Evolutionary conservation across 2,329 filamentous ascomycete genomes (phyloP).

Genomic region (Xylaria multiplex): DNA sequence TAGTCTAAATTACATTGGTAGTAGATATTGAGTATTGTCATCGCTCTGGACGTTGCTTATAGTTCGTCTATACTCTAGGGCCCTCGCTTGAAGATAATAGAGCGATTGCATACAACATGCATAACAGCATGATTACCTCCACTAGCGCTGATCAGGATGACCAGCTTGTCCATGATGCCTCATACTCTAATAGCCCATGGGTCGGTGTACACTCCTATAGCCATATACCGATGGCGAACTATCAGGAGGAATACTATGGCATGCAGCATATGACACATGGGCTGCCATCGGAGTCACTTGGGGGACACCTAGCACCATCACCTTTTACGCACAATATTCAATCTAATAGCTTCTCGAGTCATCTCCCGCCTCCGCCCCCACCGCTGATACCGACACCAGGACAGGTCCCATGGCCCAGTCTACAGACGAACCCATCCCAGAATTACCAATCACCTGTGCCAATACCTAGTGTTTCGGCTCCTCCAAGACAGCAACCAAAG

Average conservation of each 20-base stretch:
- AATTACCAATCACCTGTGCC: constrained; percentile 69
- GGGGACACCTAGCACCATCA: constrained; percentile 65
- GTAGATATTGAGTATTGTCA: constrained; percentile 40
- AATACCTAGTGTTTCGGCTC: constrained; percentile 65
- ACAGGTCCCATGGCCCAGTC: constrained; percentile 76
- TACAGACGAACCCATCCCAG: constrained; percentile 75
- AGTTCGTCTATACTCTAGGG: constrained; percentile 40
- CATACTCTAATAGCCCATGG: constrained; percentile 62
- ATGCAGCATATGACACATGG: constrained; percentile 57
- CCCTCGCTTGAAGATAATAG: constrained; percentile 38
- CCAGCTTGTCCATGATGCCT: constrained; percentile 56
- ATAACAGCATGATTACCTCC: constrained; percentile 59
- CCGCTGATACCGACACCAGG: constrained; percentile 75
- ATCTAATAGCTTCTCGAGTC: constrained; percentile 55
- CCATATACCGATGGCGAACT: constrained; percentile 76
- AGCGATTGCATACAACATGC: constrained; percentile 51
- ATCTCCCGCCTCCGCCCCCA: constrained; percentile 73
- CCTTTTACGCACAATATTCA: constrained; percentile 69
- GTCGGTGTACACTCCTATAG: constrained; percentile 70
- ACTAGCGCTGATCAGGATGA: constrained; percentile 59
- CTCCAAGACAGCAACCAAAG: constrained; percentile 63
- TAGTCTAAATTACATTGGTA: constrained; percentile 40
- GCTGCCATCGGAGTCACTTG: constrained; percentile 61
- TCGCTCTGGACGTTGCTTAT: constrained; percentile 42
- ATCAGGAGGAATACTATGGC: constrained; percentile 71